Base-by-base conservation (phyloP, 1,139 yeast genomes). In the Diutina sp. region DNA sequence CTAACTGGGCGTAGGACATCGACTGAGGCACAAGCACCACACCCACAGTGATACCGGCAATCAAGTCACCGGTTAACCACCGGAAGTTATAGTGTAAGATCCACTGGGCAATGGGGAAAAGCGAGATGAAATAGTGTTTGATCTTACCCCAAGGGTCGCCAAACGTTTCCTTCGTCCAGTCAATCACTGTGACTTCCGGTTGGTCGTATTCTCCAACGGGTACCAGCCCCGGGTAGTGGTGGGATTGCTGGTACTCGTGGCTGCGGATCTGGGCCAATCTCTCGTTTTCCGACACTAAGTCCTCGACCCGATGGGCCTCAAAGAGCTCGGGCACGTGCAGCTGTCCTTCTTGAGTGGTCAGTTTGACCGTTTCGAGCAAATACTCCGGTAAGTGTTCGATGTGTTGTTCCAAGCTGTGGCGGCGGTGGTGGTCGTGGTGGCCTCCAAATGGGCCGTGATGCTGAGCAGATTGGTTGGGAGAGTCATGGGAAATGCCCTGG, bases 21-120 rank as follows among this genome's bases (percentile, higher is more conserved):
- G 95, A 85, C 70, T 91, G 98, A 2, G 98, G 97, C 38, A 91
- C 96, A 63, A 90, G 78, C 21, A 91, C 97, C 61, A 88, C 84
- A 53, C 97, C 97, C 14, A 90, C 96, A 2, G 97, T 88, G 59
- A 91, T 78, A 67, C 97, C 97, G 2, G 98, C 97, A 60, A 90
- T 84, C 60, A 90, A 70, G 69, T 91, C 98, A 54, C 91, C 82
- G 59, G 83, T 80, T 25, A 86, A 73, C 97, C 97, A 91, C 54
- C 78, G 77, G 16, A 76, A 66, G 66, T 91, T 91, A 70, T 90
- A 91, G 65, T 90, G 88, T 60, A 86, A 80, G 57, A 90, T 83
- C 98, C 98, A 90, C 28, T 74, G 72, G 1, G 82, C 69, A 54
- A 91, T 84, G 5, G 97, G 98, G 67, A 90, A 88, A 51, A 90